Base-by-base conservation (phyloP, 495 filamentous ascomycete genomes). In the Lasiosphaeria hispida region DNA sequence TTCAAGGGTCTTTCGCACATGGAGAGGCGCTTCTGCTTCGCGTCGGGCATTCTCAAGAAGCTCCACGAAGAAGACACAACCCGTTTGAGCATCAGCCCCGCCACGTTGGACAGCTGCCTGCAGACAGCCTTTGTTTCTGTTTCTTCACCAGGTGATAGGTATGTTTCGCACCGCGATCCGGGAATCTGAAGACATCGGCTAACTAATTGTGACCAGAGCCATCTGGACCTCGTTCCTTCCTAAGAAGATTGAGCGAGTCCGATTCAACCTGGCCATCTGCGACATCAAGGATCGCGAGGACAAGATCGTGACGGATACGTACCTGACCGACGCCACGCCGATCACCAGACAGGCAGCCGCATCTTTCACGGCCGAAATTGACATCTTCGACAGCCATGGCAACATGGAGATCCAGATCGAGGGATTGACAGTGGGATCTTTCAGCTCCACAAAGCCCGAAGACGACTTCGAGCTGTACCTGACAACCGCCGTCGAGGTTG, bases 161-260 rank as follows among this genome's bases (percentile, higher is more conserved):
- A 66, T 54, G 66, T 68, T 53, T 44, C 42, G 7, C 19, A 5
- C n/a, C 47, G 5, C 11, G 11, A 13, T 6, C 23, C 17, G 10
- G 15, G n/a, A 47, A 10, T 55, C 18, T 19, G 4, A 3, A 38
- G 5, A 30, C 18, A 10, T 37, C 14, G 40, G 3, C 44, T n/a
- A 8, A 43, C 39, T 36, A 30, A 47, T 14, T 13, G 33, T n/a
- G 11, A 2, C 8, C 33, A 58, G 39, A 8, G 65, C 75, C 7
- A 66, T 79, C 1, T 79, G 76, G 76, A 75, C 73, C 0, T 69
- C 73, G 0, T 79, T 79, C 51, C 67, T 79, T 10, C 76, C 76
- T 0, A 37, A 67, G 19, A 40, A 36, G 9, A 76, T 78, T 15
- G 62, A 69, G 14, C 54, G 45, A 10, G 48, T 77, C 1, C 60